These are phyloP conservation scores for Fusarium chuoi DNA, from an alignment of 2,329 filamentous ascomycete species.

Conservation along the genomic window DNA sequence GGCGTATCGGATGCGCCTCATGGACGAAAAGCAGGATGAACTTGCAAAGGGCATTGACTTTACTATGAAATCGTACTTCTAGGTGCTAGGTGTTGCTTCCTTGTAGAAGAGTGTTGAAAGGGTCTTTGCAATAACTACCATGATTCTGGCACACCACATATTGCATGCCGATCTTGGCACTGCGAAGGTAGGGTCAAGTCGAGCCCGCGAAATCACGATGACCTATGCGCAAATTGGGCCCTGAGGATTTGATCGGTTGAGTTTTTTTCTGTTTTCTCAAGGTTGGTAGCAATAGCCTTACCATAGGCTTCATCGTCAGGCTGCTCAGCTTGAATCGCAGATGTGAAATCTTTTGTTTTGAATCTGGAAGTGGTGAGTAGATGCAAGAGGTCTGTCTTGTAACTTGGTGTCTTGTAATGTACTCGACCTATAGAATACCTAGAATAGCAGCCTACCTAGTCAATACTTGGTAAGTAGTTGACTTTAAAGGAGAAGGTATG, in stretches of 20 bases:
- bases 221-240: neutral
- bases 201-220: neutral
- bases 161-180: neutral
- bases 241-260: neutral
- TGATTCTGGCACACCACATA: neutral
- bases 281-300: neutral
- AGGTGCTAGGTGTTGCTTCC: neutral
- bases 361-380: neutral
- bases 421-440: too few relatives aligned
- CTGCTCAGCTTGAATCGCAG: neutral
- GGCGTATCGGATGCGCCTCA: neutral
- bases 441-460: too few relatives aligned
- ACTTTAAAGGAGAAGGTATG: too few relatives aligned
- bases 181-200: neutral
- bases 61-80: neutral
- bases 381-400: too few relatives aligned
- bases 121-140: neutral
- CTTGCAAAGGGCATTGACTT: neutral
- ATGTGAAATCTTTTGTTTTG: neutral
- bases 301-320: neutral
- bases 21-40: neutral
- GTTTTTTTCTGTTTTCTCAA: neutral
- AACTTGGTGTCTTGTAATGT: too few relatives aligned
- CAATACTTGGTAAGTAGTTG: too few relatives aligned
- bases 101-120: neutral